phyloP scores from a whole-genome alignment of 441 rosid species.

The Hypseocharis bilobata region DNA sequence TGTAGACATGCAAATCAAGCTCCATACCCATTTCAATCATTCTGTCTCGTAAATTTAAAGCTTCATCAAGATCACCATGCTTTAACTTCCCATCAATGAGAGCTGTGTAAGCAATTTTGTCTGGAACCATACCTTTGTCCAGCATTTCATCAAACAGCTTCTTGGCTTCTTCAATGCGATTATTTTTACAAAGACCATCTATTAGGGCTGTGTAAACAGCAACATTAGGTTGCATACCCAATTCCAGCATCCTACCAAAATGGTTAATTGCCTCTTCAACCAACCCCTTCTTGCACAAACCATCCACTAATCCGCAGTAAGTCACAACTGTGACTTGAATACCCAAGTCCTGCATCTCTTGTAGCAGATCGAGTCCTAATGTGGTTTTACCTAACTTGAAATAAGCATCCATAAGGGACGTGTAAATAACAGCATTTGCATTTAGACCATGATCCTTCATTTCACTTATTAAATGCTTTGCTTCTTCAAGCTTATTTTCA shows the following conservation, averaged over 20 bases:
- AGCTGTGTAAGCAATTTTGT: slow-evolving; percentile 47
- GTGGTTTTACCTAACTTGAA: slow-evolving; percentile 41
- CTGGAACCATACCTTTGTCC: slow-evolving; percentile 37
- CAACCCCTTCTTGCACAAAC: slow-evolving; percentile 55
- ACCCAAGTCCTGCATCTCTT: slow-evolving; percentile 39
- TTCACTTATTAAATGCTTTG: slow-evolving; percentile 36
- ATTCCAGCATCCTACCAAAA: slow-evolving; percentile 38
- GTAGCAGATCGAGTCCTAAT: slow-evolving; percentile 41
- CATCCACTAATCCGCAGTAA: slow-evolving; percentile 57
- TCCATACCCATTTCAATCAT: slow-evolving; percentile 53
- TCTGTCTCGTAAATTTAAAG: slow-evolving; percentile 37
- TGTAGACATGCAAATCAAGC: slow-evolving; percentile 60
- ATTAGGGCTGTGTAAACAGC: slow-evolving; percentile 54
- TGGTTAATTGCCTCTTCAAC: slow-evolving; percentile 46
- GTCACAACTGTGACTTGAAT: slow-evolving; percentile 51
- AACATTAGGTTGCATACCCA: slow-evolving; percentile 46
- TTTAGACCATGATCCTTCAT: slow-evolving; percentile 46
- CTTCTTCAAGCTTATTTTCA: slow-evolving; percentile 42
- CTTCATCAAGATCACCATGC: slow-evolving; percentile 47
- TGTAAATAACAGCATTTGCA: slow-evolving; percentile 44
- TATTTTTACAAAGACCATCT: slow-evolving; percentile 64
- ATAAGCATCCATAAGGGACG: slow-evolving; percentile 52
- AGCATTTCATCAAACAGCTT: slow-evolving; percentile 42
- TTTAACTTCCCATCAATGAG: slow-evolving; percentile 55
- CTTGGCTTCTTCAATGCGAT: slow-evolving; percentile 45